phyloP scores from a whole-genome alignment of 1,284 basidiomycete species.

The Boletellus sp. region DNA sequence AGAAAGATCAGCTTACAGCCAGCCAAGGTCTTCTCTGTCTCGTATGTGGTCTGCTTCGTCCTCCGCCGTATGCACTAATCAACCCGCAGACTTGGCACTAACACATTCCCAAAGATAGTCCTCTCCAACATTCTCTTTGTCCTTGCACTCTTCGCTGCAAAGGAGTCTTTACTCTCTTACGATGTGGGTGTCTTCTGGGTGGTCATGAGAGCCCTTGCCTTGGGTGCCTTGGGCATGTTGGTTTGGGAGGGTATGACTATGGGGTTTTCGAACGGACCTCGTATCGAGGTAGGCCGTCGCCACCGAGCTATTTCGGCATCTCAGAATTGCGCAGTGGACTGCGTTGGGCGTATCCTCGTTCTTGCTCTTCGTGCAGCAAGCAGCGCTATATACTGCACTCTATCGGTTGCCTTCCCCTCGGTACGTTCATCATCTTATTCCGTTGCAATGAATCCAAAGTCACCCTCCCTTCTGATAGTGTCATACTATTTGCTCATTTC shows the following conservation, averaged over 20 bases:
- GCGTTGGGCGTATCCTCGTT: constrained; percentile 63
- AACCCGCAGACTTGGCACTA: constrained; percentile 42
- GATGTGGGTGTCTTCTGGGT: constrained; percentile 74
- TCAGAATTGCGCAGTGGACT: constrained; percentile 53
- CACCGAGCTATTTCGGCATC: background rate
- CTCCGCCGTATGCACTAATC: background rate
- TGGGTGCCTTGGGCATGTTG: constrained; percentile 56
- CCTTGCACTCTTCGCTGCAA: constrained; percentile 56
- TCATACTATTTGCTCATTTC: constrained; percentile 64
- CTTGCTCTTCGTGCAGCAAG: constrained; percentile 64
- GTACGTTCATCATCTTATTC: constrained; percentile 36
- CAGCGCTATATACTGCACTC: constrained; percentile 57
- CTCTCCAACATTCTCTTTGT: constrained; percentile 61
- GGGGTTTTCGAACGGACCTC: constrained; percentile 47
- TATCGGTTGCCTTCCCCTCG: constrained; percentile 61
- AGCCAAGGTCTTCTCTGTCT: constrained; percentile 46
- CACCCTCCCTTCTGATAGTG: constrained; percentile 38
- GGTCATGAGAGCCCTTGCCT: constrained; percentile 63
- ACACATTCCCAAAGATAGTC: constrained; percentile 51
- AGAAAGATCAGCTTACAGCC: constrained; percentile 63
- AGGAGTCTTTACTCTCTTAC: constrained; percentile 59
- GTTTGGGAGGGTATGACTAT: constrained; percentile 55
- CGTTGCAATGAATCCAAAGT: background rate
- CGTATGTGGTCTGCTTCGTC: constrained; percentile 40
- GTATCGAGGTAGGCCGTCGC: constrained; percentile 51